Percentiles rank a stretch among this genome's conserved stretches.
These are phyloP conservation scores for Fagopyrum homotropicum DNA, from an alignment of 148 eudicot genomes.

Conservation along the genomic window DNA sequence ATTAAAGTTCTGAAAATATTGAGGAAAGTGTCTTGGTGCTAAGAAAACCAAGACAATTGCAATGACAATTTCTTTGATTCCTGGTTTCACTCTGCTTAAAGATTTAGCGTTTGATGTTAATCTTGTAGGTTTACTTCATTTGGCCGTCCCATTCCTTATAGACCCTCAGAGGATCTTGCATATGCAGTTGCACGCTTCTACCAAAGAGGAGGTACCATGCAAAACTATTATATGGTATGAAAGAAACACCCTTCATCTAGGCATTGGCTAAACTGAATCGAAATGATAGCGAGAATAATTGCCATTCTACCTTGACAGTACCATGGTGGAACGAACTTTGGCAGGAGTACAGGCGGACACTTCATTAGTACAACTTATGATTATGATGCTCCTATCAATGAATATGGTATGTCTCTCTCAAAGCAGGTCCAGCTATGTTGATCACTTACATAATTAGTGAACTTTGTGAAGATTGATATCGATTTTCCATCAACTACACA, in stretches of 20 bases:
- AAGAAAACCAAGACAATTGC: neutral
- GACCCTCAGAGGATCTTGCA: constrained; percentile 90
- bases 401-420: constrained; percentile 59
- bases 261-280: neutral
- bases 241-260: too few species aligned
- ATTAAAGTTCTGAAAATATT: neutral
- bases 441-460: neutral
- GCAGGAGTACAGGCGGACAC: constrained; percentile 75
- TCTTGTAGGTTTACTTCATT: constrained; percentile 56
- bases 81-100: neutral
- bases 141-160: constrained; percentile 64
- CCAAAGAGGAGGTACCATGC: constrained; percentile 94
- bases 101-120: neutral
- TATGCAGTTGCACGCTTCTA: constrained; percentile 90
- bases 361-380: constrained; percentile 84
- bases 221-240: constrained; percentile 90
- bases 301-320: constrained; percentile 41
- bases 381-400: constrained; percentile 97
- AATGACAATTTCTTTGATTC: neutral
- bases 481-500: constrained; percentile 13
- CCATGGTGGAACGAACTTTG: constrained; percentile 98
- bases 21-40: neutral
- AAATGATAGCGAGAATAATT: neutral
- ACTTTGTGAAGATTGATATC: neutral
- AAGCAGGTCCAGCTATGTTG: neutral